Evolutionary conservation across 768 basidiomycete genomes (phyloP), one percentile per base, ranked within the genome.

Genomic region (Russula griseocarnosa): DNA sequence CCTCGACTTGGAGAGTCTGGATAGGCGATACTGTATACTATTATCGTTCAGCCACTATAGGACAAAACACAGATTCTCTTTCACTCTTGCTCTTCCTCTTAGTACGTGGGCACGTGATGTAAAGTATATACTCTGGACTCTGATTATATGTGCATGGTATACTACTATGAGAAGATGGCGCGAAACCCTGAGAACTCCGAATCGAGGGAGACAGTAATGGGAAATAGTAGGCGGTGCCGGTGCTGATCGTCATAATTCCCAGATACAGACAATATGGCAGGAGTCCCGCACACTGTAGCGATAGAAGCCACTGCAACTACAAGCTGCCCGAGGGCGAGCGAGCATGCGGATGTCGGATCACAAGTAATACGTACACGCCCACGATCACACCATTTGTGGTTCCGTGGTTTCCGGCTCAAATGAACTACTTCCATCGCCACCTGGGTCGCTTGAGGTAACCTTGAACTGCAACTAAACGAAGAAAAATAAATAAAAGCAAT

Each of bases 21-120:
- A 78, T 82, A 71, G 81, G 82, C 63, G 80, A 81, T 61, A 76
- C 78, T 20, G n/a, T n/a, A n/a, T n/a, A 82, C 80, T 4, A 73
- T 81, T 26, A 62, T 81, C 36, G 76, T 82, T 38, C 80, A 79
- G 63, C 59, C 59, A 49, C 70, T 78, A 22, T 74, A 69, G 34
- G 30, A 58, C 42, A 9, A 5, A 34, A 9, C n/a, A 11, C 24
- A 3, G 22, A 14, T 32, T 32, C 32, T 46, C 22, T n/a, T n/a
- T n/a, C n/a, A n/a, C n/a, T 36, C 14, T 44, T 9, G n/a, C n/a
- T 34, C n/a, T 9, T 32, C 3, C 10, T 16, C 24, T 6, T n/a
- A n/a, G n/a, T n/a, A n/a, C n/a, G n/a, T n/a, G n/a, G n/a, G n/a
- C n/a, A n/a, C n/a, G n/a, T n/a, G n/a, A n/a, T n/a, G n/a, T n/a